Conservation (phyloP, 2,329 filamentous ascomycete species). For the Microdochium bolleyi region DNA sequence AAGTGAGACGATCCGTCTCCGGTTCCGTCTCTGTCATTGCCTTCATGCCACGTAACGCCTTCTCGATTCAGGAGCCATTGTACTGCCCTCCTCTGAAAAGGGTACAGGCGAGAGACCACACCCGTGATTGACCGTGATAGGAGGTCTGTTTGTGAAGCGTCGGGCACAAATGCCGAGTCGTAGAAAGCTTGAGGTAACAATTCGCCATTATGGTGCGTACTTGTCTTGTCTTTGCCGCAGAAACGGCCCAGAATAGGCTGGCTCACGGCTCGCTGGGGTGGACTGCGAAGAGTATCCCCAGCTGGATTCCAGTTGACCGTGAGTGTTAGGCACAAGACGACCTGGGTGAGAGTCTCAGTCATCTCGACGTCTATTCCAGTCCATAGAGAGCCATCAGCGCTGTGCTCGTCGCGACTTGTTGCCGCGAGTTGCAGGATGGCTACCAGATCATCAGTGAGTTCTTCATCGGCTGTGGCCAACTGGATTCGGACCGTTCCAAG, state of each 20-base stretch:
- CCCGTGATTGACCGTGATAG: constrained; percentile 31
- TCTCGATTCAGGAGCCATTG: constrained; percentile 65
- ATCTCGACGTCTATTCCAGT: constrained; percentile 20
- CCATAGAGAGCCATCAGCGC: constrained; percentile 22
- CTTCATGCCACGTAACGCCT: constrained; percentile 41
- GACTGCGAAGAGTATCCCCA: constrained; percentile 20
- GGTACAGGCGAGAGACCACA: constrained; percentile 50
- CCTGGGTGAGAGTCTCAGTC: constrained; percentile 13
- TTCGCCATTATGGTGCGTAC: constrained; percentile 13
- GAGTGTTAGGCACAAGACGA: constrained; percentile 22
- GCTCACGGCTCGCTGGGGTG: constrained; percentile 21
- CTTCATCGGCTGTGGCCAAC: neutral
- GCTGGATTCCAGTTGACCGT: constrained; percentile 35
- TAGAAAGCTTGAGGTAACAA: constrained; percentile 55
- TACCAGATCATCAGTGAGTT: neutral
- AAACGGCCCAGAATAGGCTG: constrained; percentile 27
- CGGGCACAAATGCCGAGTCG: constrained; percentile 56
- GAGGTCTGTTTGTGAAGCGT: constrained; percentile 28
- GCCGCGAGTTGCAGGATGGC: constrained; percentile 2
- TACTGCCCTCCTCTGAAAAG: constrained; percentile 64
- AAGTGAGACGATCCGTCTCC: constrained; percentile 8
- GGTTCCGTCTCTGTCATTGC: constrained; percentile 5
- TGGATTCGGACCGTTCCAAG: neutral
- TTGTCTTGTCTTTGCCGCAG: constrained; percentile 9
- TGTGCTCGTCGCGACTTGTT: neutral